Evolutionary conservation across 1,139 yeast genomes (phyloP).

Genomic region (Candida sanyaensis): DNA sequence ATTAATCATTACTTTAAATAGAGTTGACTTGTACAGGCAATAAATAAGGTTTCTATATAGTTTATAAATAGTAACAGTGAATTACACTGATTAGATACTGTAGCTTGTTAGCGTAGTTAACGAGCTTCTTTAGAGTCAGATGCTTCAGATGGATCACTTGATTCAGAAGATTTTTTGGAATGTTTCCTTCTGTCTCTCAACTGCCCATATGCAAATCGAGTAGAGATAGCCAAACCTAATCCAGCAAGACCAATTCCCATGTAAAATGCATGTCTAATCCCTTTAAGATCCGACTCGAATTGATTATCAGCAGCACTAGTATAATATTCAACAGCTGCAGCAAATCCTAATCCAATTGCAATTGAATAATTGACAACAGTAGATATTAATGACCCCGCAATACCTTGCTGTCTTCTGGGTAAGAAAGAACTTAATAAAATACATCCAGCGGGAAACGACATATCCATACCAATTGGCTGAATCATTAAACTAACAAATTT

Average conservation of each 20-base stretch:
- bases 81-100: no score
- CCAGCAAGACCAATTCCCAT: conserved; percentile 57
- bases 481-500: conserved; percentile 49
- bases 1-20: background rate
- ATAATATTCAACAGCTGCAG: conserved; percentile 60
- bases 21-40: background rate
- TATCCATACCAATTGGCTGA: conserved; percentile 64
- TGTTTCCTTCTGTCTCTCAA: conserved; percentile 5
- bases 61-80: no score
- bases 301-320: conserved; percentile 29
- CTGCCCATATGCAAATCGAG: conserved; percentile 18
- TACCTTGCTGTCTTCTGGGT: conserved; percentile 59
- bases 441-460: conserved; percentile 65
- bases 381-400: conserved; percentile 64
- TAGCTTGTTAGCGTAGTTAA: no score
- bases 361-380: conserved; percentile 66
- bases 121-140: background rate
- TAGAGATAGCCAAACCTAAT: conserved; percentile 37
- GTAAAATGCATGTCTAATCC: conserved; percentile 46
- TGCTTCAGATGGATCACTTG: background rate
- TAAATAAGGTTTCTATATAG: background rate
- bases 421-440: conserved; percentile 51
- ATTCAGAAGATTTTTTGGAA: background rate
- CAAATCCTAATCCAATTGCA: conserved; percentile 63
- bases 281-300: conserved; percentile 27